Evolutionary conservation across 257 asterid genomes (phyloP).

Genomic region (Jacaranda copaia): DNA sequence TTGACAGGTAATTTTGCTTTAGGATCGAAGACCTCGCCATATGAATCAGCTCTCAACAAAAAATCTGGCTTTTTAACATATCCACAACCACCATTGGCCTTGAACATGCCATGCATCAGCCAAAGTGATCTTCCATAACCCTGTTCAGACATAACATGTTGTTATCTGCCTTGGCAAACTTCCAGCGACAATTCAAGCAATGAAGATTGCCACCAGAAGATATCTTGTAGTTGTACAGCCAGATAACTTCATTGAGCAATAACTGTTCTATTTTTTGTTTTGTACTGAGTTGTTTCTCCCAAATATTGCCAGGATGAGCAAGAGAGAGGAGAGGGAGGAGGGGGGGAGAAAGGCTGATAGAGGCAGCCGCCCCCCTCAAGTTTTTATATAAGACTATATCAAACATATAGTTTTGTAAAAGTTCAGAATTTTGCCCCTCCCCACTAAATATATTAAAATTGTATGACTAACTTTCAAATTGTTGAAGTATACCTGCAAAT

Average conservation of each 20-base stretch:
- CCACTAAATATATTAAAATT: too few relatives aligned
- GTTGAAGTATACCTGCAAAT: conserved; percentile 12
- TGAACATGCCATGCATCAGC: conserved; percentile 97
- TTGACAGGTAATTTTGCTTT: conserved; percentile 57
- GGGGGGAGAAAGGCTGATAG: too few relatives aligned
- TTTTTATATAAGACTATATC: too few relatives aligned
- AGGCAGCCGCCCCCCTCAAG: too few relatives aligned
- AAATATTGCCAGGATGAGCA: not conserved
- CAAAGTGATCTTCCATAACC: conserved; percentile 96
- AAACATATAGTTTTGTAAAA: too few relatives aligned
- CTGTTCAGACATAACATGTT: conserved; percentile 47
- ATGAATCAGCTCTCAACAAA: conserved; percentile 59
- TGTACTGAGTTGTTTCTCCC: not conserved
- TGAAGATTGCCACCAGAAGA: conserved; percentile 17
- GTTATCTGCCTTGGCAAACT: conserved; percentile 7
- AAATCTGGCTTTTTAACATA: conserved; percentile 83
- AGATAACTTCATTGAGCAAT: not conserved
- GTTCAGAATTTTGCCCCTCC: too few relatives aligned
- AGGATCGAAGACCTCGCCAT: conserved; percentile 70
- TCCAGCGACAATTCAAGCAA: conserved; percentile 19
- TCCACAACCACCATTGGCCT: conserved; percentile 91
- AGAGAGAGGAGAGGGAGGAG: too few relatives aligned
- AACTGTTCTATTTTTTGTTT: not conserved
- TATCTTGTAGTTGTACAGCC: not conserved
- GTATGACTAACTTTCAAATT: not conserved